Percentiles rank a stretch among this genome's conserved stretches.
Evolutionary conservation across 371 early-diverging fungal species (phyloP).

Genomic region (Syncephalastrum sp.): DNA sequence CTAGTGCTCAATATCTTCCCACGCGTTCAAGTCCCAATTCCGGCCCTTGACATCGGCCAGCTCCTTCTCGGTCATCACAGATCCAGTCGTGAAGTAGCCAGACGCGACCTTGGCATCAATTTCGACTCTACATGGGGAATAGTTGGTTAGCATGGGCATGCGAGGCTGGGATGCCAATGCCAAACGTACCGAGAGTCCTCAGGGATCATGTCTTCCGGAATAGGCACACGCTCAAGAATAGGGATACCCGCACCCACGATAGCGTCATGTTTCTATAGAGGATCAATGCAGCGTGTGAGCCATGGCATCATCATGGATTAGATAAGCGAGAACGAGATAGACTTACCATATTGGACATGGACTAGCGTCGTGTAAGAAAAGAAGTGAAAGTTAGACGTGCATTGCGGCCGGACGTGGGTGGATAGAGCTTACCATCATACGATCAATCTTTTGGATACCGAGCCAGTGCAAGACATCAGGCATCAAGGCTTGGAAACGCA

Average conservation of each 20-base stretch:
- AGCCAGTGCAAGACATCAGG: slow-evolving; percentile 97
- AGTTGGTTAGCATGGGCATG: background rate
- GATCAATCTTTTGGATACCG: slow-evolving; percentile 92
- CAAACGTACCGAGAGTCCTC: slow-evolving; percentile 72
- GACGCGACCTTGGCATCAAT: slow-evolving; percentile 96
- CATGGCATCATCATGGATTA: background rate
- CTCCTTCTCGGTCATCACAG: slow-evolving; percentile 56
- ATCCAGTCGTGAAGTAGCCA: slow-evolving; percentile 86
- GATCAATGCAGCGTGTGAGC: background rate
- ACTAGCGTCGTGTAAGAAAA: slow-evolving; percentile 29
- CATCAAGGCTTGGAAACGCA: slow-evolving; percentile 97
- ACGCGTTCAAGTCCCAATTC: slow-evolving; percentile 49
- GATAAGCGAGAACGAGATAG: background rate
- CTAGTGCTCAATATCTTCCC: slow-evolving; percentile 70
- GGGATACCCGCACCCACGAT: slow-evolving; percentile 90
- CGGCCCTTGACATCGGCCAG: slow-evolving; percentile 76
- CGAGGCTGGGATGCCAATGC: too few species aligned
- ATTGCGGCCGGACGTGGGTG: background rate
- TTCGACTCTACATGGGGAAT: slow-evolving; percentile 67
- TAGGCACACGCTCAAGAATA: slow-evolving; percentile 87
- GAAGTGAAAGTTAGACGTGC: slow-evolving; percentile 1
- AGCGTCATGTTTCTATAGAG: slow-evolving; percentile 86
- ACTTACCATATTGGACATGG: slow-evolving; percentile 81
- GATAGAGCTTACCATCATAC: slow-evolving; percentile 69
- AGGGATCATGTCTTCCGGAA: slow-evolving; percentile 90